Evolutionary conservation across 306 rosid genomes (phyloP).

Genomic region (Trichosanthes truncata): DNA sequence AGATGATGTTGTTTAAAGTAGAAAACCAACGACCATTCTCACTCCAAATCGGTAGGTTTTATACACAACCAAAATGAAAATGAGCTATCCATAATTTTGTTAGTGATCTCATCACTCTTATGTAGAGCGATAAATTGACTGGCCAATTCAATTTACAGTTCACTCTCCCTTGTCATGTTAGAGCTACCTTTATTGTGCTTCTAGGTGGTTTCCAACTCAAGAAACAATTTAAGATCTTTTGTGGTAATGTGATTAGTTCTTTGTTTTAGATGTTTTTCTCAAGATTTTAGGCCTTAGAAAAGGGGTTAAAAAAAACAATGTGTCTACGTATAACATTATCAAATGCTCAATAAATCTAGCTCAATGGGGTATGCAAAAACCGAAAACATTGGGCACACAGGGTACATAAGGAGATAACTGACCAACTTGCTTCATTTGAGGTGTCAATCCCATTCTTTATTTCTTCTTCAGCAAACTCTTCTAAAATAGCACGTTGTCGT

Average conservation of each 20-base stretch:
- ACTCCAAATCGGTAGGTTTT: background rate
- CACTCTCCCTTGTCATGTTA: background rate
- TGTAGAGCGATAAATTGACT: background rate
- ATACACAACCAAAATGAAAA: background rate
- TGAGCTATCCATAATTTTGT: background rate
- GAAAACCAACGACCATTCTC: background rate
- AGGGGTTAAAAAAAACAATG: background rate
- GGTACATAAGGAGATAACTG: slow-evolving; percentile 11
- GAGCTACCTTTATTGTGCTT: background rate
- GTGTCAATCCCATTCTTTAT: slow-evolving; percentile 38
- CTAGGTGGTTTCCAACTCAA: background rate
- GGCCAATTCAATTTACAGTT: background rate
- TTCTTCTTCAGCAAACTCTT: slow-evolving; percentile 86
- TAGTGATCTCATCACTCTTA: background rate
- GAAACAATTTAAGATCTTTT: background rate
- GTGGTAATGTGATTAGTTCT: background rate
- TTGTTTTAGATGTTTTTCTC: background rate
- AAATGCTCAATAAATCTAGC: background rate
- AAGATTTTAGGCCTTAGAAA: background rate
- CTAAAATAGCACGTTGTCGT: slow-evolving; percentile 71
- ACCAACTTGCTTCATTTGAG: slow-evolving; percentile 58
- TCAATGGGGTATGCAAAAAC: background rate
- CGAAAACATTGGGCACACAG: background rate
- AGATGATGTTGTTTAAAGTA: background rate
- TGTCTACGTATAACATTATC: background rate